phyloP scores from a whole-genome alignment of 805 yeast genomes.

The Lipomyces sp. region DNA sequence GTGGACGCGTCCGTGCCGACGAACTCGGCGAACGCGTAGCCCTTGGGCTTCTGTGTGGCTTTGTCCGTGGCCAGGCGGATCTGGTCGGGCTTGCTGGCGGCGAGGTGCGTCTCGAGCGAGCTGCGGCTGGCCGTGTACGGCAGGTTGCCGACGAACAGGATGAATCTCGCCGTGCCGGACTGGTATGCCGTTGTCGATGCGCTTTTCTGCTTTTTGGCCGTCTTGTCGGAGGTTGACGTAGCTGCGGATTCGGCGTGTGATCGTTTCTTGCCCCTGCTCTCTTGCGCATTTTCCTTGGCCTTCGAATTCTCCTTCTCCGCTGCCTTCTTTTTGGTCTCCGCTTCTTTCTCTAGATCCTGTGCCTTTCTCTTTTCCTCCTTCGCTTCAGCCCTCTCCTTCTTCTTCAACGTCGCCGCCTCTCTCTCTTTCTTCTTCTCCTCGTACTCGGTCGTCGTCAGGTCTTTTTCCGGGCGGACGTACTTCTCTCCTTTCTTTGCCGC shows the following conservation, averaged over 20 bases:
- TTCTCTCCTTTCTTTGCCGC: slow-evolving; percentile 16
- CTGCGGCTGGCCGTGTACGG: slow-evolving; percentile 67
- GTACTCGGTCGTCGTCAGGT: slow-evolving; percentile 7
- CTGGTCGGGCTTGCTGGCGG: slow-evolving; percentile 62
- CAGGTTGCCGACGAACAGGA: slow-evolving; percentile 85
- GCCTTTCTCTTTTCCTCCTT: neutral
- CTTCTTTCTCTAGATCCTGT: slow-evolving; percentile 7
- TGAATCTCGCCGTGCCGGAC: slow-evolving; percentile 62
- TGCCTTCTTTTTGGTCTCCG: slow-evolving; percentile 3
- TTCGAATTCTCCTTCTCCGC: neutral
- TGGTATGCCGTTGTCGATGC: slow-evolving; percentile 65
- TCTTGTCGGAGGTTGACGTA: slow-evolving; percentile 1
- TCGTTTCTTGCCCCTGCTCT: neutral
- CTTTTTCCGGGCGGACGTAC: neutral
- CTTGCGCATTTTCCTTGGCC: neutral
- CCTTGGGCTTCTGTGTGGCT: slow-evolving; percentile 46
- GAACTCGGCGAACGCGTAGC: slow-evolving; percentile 90
- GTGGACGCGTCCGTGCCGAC: slow-evolving; percentile 64
- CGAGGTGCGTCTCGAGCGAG: slow-evolving; percentile 68
- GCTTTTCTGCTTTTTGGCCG: slow-evolving; percentile 45
- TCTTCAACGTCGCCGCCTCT: neutral
- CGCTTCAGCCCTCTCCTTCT: slow-evolving; percentile 2
- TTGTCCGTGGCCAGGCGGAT: slow-evolving; percentile 70
- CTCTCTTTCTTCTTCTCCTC: slow-evolving; percentile 4
- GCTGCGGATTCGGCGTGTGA: neutral